These are phyloP conservation scores for Cichorium intybus DNA, from an alignment of 140 eudicot genomes.

Conservation along the genomic window DNA sequence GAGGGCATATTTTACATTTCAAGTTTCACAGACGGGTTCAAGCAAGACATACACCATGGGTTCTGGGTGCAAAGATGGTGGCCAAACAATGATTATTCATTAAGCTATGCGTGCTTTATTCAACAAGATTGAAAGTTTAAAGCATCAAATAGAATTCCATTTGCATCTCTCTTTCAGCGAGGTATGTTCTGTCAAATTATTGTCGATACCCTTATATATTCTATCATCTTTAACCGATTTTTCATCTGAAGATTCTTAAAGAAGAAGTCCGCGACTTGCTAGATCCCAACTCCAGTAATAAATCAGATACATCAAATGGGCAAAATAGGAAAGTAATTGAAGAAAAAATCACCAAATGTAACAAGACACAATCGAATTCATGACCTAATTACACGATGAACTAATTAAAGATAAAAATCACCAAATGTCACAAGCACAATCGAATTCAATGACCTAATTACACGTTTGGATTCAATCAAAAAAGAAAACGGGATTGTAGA, in stretches of 20 bases:
- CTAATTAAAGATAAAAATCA: conserved; percentile 54
- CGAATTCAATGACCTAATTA: conserved; percentile 61
- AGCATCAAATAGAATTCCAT: conserved; percentile 76
- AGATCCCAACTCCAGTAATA: conserved; percentile 55
- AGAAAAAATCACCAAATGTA: too few relatives aligned
- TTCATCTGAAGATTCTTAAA: conserved; percentile 70
- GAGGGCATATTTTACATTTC: conserved; percentile 21
- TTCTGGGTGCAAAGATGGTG: conserved; percentile 68
- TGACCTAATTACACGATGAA: too few relatives aligned
- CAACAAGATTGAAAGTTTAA: conserved; percentile 72
- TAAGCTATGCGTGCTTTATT: conserved; percentile 81
- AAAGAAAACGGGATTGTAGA: conserved; percentile 76
- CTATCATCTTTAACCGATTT: conserved; percentile 4
- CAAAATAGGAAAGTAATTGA: conserved; percentile 57
- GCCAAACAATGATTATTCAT: conserved; percentile 73
- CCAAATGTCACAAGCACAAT: conserved; percentile 52
- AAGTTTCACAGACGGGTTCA: conserved; percentile 80
- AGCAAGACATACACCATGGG: conserved; percentile 99
- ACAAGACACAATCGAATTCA: too few relatives aligned
- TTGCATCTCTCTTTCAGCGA: conserved; percentile 91
- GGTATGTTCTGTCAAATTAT: conserved; percentile 33
- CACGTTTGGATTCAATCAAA: conserved; percentile 55
- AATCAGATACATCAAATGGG: conserved; percentile 75
- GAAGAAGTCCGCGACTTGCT: conserved; percentile 96
- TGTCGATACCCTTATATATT: background rate